phyloP scores from a whole-genome alignment of 2,329 filamentous ascomycete genomes.

The Penicillium sp. region DNA sequence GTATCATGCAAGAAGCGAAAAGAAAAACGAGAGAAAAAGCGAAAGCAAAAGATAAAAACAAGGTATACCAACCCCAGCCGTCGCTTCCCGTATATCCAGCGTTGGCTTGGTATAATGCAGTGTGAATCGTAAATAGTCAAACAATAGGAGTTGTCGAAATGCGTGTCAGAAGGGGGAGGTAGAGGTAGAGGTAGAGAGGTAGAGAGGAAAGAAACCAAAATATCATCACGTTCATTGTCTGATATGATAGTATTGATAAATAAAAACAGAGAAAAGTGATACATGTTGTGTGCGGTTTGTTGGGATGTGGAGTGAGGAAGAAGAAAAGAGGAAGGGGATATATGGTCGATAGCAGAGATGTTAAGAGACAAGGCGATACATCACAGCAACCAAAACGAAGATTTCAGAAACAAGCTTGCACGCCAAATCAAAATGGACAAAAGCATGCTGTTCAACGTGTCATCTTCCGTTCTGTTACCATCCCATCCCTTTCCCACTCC shows the following conservation, averaged over 20 bases:
- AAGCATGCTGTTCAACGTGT: not conserved
- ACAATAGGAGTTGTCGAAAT: not conserved
- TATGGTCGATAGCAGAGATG: not conserved
- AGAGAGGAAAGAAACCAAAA: not conserved
- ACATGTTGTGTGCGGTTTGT: not conserved
- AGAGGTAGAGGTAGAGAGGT: not conserved
- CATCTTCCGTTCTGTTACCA: conserved; percentile 15
- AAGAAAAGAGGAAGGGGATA: not conserved
- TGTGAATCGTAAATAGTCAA: conserved; percentile 3
- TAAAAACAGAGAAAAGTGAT: not conserved
- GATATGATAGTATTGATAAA: conserved; percentile 7
- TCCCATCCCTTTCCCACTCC: conserved; percentile 32
- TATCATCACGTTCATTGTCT: conserved; percentile 8
- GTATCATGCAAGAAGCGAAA: not conserved
- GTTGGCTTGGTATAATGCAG: conserved; percentile 8
- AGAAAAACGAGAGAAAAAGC: not conserved
- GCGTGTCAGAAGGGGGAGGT: not conserved
- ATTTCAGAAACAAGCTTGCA: not conserved
- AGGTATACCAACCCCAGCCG: conserved; percentile 11
- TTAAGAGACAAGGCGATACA: not conserved
- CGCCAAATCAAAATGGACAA: not conserved
- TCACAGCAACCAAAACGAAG: not conserved
- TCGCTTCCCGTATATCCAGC: conserved; percentile 21
- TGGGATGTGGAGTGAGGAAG: not conserved
- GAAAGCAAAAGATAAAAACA: not conserved